Conservation (phyloP, 75 land plant species). For the Selaginella moellendorffii region DNA sequence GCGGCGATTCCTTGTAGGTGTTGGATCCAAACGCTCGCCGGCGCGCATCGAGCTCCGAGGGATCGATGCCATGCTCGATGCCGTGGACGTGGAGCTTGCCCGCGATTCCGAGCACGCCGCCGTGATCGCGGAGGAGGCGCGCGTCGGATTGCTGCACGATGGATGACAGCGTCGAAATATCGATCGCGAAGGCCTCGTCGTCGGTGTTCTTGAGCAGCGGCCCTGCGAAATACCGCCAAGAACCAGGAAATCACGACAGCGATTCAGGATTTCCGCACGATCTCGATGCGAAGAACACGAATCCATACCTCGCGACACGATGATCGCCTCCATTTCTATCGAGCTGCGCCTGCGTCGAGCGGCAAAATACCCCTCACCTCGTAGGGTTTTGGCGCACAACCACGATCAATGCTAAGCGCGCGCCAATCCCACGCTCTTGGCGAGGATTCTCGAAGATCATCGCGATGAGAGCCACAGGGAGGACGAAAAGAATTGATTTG, state of each 20-base stretch:
- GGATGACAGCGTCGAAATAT: constrained; percentile 53
- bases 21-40: constrained; percentile 49
- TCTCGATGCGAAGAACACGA: no score
- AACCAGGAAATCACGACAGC: no score
- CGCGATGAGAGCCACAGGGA: background rate
- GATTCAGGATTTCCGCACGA: no score
- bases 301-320: no score
- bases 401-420: background rate
- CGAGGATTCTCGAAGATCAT: background rate
- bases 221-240: no score
- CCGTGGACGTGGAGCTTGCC: constrained; percentile 41
- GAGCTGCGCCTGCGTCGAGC: no score
- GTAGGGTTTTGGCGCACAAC: constrained; percentile 6
- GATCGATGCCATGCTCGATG: constrained; percentile 24
- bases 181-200: constrained; percentile 53
- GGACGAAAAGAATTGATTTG: no score
- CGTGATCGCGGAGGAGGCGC: constrained; percentile 40
- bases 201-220: constrained; percentile 39
- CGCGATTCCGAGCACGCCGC: constrained; percentile 53
- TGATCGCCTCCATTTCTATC: no score
- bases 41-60: constrained; percentile 18
- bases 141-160: constrained; percentile 54
- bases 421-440: background rate
- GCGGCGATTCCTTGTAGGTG: constrained; percentile 51
- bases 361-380: no score